A percentile compares a stretch with the other conserved stretches of the same genome.
Conservation (phyloP, 2,329 filamentous ascomycete genomes). For the Phaeosphaeria sp. region DNA sequence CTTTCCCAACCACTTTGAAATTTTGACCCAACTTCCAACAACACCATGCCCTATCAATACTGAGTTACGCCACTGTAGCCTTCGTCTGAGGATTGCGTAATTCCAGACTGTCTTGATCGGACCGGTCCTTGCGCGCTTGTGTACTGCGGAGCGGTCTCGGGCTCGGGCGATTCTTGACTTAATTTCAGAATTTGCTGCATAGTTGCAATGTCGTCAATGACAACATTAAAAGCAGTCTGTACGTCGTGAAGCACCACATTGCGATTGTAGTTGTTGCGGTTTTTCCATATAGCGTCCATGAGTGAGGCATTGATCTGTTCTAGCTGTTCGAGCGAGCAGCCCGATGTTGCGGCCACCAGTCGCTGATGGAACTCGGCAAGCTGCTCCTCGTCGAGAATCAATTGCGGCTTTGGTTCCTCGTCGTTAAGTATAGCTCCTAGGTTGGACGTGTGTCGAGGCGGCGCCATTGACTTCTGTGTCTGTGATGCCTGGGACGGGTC, state of each 20-base stretch:
- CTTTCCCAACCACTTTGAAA: background rate
- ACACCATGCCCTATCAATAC: background rate
- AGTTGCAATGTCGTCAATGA: conserved; percentile 71
- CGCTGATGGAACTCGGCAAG: conserved; percentile 66
- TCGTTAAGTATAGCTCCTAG: conserved; percentile 54
- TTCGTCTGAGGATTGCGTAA: background rate
- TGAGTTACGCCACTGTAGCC: background rate
- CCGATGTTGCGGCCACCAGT: conserved; percentile 72
- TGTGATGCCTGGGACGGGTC: conserved; percentile 48
- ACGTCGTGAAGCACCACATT: conserved; percentile 71
- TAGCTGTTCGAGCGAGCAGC: conserved; percentile 88
- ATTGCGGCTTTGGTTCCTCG: conserved; percentile 35
- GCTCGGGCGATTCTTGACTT: conserved; percentile 44
- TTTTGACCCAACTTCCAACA: background rate
- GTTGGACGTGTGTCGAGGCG: conserved; percentile 42
- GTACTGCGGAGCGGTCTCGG: conserved; percentile 14
- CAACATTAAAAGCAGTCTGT: conserved; percentile 75
- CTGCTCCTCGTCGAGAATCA: conserved; percentile 57
- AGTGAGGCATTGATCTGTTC: conserved; percentile 90
- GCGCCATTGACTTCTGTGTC: conserved; percentile 34
- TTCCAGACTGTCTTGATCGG: background rate
- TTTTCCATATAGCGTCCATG: conserved; percentile 89
- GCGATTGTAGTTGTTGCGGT: conserved; percentile 82
- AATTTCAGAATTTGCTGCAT: conserved; percentile 53
- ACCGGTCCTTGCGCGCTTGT: background rate